Evolutionary conservation across 2,329 filamentous ascomycete genomes (phyloP).

Genomic region (Magnaporthales sp.): DNA sequence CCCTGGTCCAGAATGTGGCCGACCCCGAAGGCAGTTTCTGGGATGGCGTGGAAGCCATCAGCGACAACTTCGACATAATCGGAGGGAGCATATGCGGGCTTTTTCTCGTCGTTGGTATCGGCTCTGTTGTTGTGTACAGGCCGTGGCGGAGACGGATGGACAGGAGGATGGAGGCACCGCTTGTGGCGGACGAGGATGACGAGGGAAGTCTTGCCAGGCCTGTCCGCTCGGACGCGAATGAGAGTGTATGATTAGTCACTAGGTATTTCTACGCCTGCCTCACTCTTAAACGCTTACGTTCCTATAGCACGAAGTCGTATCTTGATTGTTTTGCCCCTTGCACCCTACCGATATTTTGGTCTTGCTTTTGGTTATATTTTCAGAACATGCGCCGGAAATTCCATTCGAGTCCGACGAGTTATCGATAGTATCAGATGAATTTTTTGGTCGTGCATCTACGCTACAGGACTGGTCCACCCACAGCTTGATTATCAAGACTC

Average conservation of each 20-base stretch:
- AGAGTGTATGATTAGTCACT: background rate
- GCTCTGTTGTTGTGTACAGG: slow-evolving; percentile 67
- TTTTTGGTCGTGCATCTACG: too few relatives aligned
- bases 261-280: too few relatives aligned
- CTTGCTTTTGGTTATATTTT: too few relatives aligned
- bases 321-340: too few relatives aligned
- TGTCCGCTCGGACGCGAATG: background rate
- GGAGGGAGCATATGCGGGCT: slow-evolving; percentile 79
- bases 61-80: slow-evolving; percentile 78
- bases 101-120: slow-evolving; percentile 68
- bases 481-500: too few relatives aligned
- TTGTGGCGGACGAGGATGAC: background rate
- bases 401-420: too few relatives aligned
- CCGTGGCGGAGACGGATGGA: slow-evolving; percentile 49
- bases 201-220: background rate
- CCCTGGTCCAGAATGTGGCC: slow-evolving; percentile 67
- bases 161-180: background rate
- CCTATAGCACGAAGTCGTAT: too few relatives aligned
- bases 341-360: too few relatives aligned
- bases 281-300: too few relatives aligned
- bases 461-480: too few relatives aligned
- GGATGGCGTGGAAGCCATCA: slow-evolving; percentile 70
- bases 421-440: too few relatives aligned
- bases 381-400: too few relatives aligned
- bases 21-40: slow-evolving; percentile 71